phyloP scores from a whole-genome alignment of 228 moss, liverwort and hornwort species.

The Sphagnum fallax region DNA sequence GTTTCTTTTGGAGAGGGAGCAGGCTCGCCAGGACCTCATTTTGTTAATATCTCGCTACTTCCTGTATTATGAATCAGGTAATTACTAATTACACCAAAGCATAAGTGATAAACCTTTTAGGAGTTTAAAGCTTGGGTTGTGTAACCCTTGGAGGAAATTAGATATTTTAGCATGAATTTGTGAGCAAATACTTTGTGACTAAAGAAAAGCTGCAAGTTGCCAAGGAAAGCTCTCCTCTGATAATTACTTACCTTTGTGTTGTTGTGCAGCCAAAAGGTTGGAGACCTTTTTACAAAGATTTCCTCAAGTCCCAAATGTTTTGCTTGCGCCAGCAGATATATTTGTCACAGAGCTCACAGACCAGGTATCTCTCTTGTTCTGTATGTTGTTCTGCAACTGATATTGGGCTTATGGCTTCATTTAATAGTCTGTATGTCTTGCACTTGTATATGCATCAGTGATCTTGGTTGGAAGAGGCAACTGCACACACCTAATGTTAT shows the following conservation, averaged over 20 bases:
- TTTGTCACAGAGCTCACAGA: constrained; percentile 93
- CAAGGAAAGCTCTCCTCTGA: too few relatives aligned
- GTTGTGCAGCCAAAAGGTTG: constrained; percentile 54
- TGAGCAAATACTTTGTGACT: too few relatives aligned
- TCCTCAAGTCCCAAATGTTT: constrained; percentile 30
- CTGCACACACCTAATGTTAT: too few relatives aligned
- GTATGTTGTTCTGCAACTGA: too few relatives aligned
- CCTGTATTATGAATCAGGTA: constrained; percentile 92
- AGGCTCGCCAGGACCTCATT: constrained; percentile 80
- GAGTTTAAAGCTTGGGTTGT: too few relatives aligned
- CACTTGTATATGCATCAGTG: not conserved
- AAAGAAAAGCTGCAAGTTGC: too few relatives aligned
- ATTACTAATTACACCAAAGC: not conserved
- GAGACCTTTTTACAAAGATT: constrained; percentile 64
- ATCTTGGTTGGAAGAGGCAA: not conserved
- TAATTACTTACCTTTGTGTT: too few relatives aligned
- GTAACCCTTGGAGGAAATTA: too few relatives aligned
- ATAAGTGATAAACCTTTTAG: too few relatives aligned
- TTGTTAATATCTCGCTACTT: constrained; percentile 82
- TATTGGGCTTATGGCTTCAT: not conserved
- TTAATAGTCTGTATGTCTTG: not conserved
- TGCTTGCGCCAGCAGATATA: constrained; percentile 68
- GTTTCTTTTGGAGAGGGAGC: constrained; percentile 4
- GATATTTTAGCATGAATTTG: too few relatives aligned
- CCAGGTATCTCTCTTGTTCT: constrained; percentile 35